A percentile compares a stretch with the other conserved stretches of the same genome.
phyloP scores from a whole-genome alignment of 2,329 filamentous ascomycete genomes.

The Coniochaeta ligniaria region DNA sequence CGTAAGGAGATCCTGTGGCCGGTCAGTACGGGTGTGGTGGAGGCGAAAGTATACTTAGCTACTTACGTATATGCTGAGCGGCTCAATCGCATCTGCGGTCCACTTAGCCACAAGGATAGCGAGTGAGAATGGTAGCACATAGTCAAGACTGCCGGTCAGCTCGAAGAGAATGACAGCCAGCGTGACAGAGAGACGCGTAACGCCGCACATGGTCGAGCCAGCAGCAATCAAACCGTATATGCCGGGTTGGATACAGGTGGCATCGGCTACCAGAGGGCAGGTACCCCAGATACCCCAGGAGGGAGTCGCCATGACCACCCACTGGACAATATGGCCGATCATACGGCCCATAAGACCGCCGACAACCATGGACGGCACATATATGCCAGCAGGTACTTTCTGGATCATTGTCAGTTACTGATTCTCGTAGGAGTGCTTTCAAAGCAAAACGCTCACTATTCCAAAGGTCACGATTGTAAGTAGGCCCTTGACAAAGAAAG shows the following conservation, averaged over 20 bases:
- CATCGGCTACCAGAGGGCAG: constrained; percentile 63
- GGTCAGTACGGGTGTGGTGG: constrained; percentile 6
- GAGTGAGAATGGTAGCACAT: constrained; percentile 90
- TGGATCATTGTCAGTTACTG: constrained; percentile 16
- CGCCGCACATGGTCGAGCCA: constrained; percentile 95
- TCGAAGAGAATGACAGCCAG: constrained; percentile 94
- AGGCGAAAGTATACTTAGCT: constrained; percentile 4
- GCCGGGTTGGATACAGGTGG: constrained; percentile 89
- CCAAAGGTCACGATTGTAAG: constrained; percentile 90
- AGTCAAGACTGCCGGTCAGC: constrained; percentile 87
- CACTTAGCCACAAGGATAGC: constrained; percentile 94
- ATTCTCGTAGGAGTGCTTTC: neutral
- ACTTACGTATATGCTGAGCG: constrained; percentile 80
- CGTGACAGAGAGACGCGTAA: constrained; percentile 87
- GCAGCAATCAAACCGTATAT: constrained; percentile 93
- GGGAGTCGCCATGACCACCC: constrained; percentile 67
- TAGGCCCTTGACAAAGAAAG: constrained; percentile 84
- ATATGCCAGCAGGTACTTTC: constrained; percentile 94
- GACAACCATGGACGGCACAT: constrained; percentile 97
- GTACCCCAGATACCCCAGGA: constrained; percentile 65
- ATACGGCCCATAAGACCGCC: constrained; percentile 86
- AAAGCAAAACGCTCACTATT: constrained; percentile 47
- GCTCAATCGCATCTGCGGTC: constrained; percentile 93
- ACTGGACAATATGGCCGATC: constrained; percentile 80
- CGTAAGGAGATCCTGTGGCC: constrained; percentile 69